These are phyloP conservation scores for Fusarium sp. DNA, from an alignment of 2,329 filamentous ascomycete genomes.

Conservation along the genomic window DNA sequence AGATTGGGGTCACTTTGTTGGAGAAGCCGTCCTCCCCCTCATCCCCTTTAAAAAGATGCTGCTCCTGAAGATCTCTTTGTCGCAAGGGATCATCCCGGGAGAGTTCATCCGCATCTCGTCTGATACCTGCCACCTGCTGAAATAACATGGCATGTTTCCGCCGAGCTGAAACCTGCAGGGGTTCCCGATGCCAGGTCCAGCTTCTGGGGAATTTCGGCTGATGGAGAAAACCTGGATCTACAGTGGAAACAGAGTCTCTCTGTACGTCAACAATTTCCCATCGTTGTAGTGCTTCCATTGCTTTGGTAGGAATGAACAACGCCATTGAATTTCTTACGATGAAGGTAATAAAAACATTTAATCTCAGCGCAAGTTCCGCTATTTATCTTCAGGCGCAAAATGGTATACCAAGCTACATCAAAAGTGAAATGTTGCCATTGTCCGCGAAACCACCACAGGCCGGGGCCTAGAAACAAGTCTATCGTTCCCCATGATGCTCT, in stretches of 20 bases:
- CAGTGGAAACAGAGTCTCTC: background rate
- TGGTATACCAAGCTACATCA: background rate
- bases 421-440: background rate
- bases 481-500: background rate
- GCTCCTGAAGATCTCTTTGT: conserved; percentile 3
- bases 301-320: background rate
- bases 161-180: background rate
- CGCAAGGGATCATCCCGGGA: background rate
- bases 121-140: background rate
- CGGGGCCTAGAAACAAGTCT: background rate
- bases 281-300: background rate
- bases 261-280: background rate
- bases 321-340: background rate
- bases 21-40: background rate
- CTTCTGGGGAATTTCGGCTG: background rate
- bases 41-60: background rate
- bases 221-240: background rate
- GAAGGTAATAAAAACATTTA: background rate
- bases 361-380: background rate
- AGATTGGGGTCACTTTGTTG: background rate
- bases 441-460: background rate
- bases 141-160: conserved; percentile 1
- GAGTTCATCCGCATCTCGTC: background rate
- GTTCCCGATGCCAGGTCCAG: background rate
- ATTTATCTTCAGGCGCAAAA: background rate